A percentile compares a stretch with the other conserved stretches of the same genome.
Evolutionary conservation across 2,329 filamentous ascomycete species (phyloP).

Genomic region (Aspergillus neotritici): DNA sequence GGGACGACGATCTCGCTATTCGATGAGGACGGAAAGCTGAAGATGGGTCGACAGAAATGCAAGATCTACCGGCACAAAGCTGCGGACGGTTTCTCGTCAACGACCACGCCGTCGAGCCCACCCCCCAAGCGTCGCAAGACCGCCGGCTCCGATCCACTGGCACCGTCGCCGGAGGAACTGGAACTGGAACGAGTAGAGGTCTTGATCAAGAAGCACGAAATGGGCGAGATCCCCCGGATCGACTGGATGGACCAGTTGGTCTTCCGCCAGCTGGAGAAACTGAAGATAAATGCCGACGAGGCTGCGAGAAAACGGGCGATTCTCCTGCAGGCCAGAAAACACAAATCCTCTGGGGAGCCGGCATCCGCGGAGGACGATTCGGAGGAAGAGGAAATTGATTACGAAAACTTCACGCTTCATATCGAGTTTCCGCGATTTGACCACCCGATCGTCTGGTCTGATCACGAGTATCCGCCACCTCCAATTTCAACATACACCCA

Average conservation of each 20-base stretch:
- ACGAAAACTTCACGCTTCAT: slow-evolving; percentile 72
- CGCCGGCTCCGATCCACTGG: slow-evolving; percentile 41
- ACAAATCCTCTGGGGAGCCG: slow-evolving; percentile 24
- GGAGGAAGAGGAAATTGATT: slow-evolving; percentile 42
- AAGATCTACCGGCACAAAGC: slow-evolving; percentile 72
- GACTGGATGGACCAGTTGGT: slow-evolving; percentile 96
- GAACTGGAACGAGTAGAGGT: slow-evolving; percentile 86
- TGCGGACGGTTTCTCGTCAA: slow-evolving; percentile 77
- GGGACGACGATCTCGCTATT: slow-evolving; percentile 91
- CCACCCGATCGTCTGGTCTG: slow-evolving; percentile 89
- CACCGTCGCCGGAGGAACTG: slow-evolving; percentile 63
- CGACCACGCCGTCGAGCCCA: slow-evolving; percentile 68
- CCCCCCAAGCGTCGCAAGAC: slow-evolving; percentile 51
- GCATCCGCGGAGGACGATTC: slow-evolving; percentile 38
- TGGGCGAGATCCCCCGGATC: slow-evolving; percentile 88
- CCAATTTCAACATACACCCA: slow-evolving; percentile 71
- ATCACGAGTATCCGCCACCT: slow-evolving; percentile 83
- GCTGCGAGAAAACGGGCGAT: slow-evolving; percentile 54
- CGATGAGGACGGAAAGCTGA: slow-evolving; percentile 81
- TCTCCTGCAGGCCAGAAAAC: slow-evolving; percentile 30
- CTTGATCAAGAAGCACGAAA: slow-evolving; percentile 94
- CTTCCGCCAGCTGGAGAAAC: slow-evolving; percentile 81
- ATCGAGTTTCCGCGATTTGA: slow-evolving; percentile 92
- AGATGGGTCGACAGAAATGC: slow-evolving; percentile 91
- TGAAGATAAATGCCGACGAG: slow-evolving; percentile 59